Evolutionary conservation across 805 yeast genomes (phyloP).

Genomic region (Schizosaccharomyces lindneri): DNA sequence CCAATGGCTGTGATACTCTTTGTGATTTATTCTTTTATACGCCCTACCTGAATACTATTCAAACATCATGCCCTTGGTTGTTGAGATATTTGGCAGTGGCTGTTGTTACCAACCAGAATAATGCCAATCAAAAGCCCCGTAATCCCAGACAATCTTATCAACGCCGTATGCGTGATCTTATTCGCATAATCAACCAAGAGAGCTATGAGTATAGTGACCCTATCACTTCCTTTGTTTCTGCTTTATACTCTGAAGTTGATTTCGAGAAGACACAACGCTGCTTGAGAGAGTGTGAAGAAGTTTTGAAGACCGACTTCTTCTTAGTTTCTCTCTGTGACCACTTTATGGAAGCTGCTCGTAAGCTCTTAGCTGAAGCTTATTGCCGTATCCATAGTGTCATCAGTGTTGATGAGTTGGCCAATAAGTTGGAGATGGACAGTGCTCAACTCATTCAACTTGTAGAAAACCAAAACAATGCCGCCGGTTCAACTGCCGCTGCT

Average conservation of each 20-base stretch:
- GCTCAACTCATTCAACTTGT: conserved; percentile 24
- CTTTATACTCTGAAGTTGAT: conserved; percentile 33
- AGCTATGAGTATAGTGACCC: conserved; percentile 43
- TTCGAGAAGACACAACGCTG: conserved; percentile 27
- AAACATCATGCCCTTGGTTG: conserved; percentile 50
- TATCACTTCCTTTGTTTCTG: conserved; percentile 29
- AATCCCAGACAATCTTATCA: conserved; percentile 16
- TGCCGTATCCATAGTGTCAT: conserved; percentile 28
- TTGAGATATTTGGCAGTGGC: conserved; percentile 39
- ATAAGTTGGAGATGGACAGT: conserved; percentile 19
- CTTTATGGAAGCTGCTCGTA: conserved; percentile 24
- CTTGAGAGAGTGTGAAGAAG: conserved; percentile 22
- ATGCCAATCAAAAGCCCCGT: conserved; percentile 5
- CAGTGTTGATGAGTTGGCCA: conserved; percentile 22
- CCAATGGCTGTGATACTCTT: conserved; percentile 27
- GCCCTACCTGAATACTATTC: conserved; percentile 38
- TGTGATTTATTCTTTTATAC: conserved; percentile 34
- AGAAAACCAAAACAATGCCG: neutral
- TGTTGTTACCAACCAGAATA: conserved; percentile 17
- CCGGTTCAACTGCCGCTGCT: neutral
- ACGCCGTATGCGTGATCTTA: conserved; percentile 32
- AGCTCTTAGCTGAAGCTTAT: conserved; percentile 27
- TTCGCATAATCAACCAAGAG: conserved; percentile 34
- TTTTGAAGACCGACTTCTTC: conserved; percentile 34
- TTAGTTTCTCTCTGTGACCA: conserved; percentile 19